Conservation (phyloP, 129 eudicot species). For the Oenanthe sinensis region DNA sequence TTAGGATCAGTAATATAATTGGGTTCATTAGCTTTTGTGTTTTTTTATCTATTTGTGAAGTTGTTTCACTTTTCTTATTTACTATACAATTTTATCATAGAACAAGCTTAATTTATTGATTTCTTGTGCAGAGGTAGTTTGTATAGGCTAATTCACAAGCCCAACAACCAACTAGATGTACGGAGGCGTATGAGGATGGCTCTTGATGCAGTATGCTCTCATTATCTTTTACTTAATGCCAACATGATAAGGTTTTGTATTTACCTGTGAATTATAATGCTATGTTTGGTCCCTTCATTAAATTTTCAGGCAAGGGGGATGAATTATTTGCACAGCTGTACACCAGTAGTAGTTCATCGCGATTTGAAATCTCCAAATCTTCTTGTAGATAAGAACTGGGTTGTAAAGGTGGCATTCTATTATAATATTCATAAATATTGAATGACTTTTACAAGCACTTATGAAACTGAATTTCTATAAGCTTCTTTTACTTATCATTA, state of each 20-base stretch:
- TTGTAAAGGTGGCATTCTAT: conserved; percentile 65
- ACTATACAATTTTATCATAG: background rate
- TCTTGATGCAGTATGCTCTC: conserved; percentile 80
- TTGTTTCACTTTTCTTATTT: background rate
- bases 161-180: conserved; percentile 86
- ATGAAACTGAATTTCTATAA: background rate
- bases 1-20: background rate
- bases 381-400: conserved; percentile 96
- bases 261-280: conserved; percentile 9
- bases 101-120: conserved; percentile 11
- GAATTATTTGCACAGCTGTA: conserved; percentile 93
- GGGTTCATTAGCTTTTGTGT: background rate
- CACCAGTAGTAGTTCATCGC: conserved; percentile 92
- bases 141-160: conserved; percentile 80
- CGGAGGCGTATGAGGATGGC: conserved; percentile 96
- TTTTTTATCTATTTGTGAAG: background rate
- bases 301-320: conserved; percentile 82
- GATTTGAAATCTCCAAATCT: conserved; percentile 96
- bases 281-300: conserved; percentile 6
- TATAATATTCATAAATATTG: background rate
- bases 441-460: background rate
- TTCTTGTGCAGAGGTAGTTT: conserved; percentile 84
- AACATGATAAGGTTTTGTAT: conserved; percentile 9
- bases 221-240: conserved; percentile 11
- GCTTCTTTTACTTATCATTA: conserved; percentile 28